Evolutionary conservation across 2,329 filamentous ascomycete genomes (phyloP), one percentile per base, ranked within the genome.

Genomic region (Paecilomyces niveus): DNA sequence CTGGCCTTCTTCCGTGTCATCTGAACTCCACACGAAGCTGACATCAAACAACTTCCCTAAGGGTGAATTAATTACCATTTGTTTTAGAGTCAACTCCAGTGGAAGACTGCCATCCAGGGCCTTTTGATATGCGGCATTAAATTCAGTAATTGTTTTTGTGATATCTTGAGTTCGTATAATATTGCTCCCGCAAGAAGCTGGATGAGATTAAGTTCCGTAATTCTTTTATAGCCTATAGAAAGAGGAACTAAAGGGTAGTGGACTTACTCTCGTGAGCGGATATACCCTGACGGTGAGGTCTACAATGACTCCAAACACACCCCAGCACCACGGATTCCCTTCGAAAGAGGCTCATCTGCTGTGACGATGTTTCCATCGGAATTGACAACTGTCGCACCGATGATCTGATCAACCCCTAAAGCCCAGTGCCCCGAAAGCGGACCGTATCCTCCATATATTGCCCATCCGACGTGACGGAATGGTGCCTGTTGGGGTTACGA

Each of bases 281-380:
- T 78, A 77, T 2, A 77, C 64, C 59, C 73, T 77, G 58, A 79
- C 68, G 2, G 67, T 72, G 6, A 78, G 39, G 58, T 78, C 74
- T 7, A 75, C 69, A 50, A 79, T 73, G 10, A 76, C 65, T 2
- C 74, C 76, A 24, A 78, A 71, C 10, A 67, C 67, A 3, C 75
- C 72, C 76, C 76, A 3, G 68, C 76, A 2, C 77, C 77, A 1
- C 76, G 67, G 18, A 79, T 72, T 0, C 70, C 75, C 50, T 67
- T 69, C 18, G 78, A 60, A 33, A 79, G 57, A 9, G 66, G 65
- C 13, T 72, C 69, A 49, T 74, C 70, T 1, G 76, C 76, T 5
- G 74, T 69, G 6, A 75, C 62, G 1, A 78, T 61, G 7, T 70
- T 59, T 3, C 76, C 78, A 4, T 70, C 56, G 1, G 68, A 67